phyloP scores from a whole-genome alignment of 257 asterid species.

The Ajuga chamaepitys region DNA sequence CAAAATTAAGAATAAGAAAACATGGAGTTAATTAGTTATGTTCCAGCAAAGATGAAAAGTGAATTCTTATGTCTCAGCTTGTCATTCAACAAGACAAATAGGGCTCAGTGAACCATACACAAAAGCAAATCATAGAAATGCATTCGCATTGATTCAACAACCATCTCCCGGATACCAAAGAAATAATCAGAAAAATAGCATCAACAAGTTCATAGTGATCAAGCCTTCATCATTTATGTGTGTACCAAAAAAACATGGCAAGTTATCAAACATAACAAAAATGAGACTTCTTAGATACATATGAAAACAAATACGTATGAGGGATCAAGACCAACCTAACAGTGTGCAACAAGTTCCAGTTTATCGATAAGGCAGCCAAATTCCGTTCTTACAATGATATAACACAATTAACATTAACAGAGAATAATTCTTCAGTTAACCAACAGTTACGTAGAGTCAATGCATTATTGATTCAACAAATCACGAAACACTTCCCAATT shows the following conservation, averaged over 20 bases:
- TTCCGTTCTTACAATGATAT: background rate
- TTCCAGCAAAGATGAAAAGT: background rate
- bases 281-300: constrained; percentile 18
- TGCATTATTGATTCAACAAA: background rate
- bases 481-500: background rate
- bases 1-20: background rate
- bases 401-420: background rate
- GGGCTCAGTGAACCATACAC: background rate
- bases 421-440: background rate
- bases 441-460: background rate
- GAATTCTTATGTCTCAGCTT: background rate
- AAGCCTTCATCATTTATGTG: background rate
- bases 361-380: background rate
- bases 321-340: constrained; percentile 9
- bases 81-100: background rate
- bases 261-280: background rate
- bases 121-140: background rate
- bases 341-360: background rate
- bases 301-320: background rate
- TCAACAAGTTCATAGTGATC: background rate
- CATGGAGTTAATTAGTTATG: background rate
- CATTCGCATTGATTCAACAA: background rate
- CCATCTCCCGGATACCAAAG: background rate
- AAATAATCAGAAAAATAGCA: background rate
- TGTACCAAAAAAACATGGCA: background rate